Conservation (phyloP, 202 grass and related monocot genomes). For the Zizania palustris region DNA sequence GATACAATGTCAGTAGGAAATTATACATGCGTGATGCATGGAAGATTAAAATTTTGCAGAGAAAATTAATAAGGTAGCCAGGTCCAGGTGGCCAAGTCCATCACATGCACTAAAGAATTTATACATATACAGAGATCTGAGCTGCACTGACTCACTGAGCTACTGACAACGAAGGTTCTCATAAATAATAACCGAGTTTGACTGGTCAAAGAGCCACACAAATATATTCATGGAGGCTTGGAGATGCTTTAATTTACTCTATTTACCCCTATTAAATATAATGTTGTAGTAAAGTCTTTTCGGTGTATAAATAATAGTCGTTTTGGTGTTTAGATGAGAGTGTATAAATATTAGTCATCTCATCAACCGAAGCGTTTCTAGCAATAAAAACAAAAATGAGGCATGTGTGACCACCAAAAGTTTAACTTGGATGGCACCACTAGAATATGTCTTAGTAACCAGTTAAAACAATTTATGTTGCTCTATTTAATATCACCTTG, state of each 20-base stretch:
- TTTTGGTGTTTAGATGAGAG: no score
- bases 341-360: no score
- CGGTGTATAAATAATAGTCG: no score
- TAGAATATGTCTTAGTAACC: no score
- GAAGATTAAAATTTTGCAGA: slow-evolving; percentile 7
- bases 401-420: no score
- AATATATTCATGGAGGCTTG: not conserved
- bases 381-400: no score
- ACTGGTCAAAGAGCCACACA: slow-evolving; percentile 11
- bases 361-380: no score
- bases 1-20: slow-evolving; percentile 29
- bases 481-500: no score
- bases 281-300: no score
- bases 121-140: slow-evolving; percentile 24
- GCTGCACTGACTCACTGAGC: not conserved
- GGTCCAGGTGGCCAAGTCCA: not conserved
- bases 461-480: no score
- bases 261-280: no score
- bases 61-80: slow-evolving; percentile 29
- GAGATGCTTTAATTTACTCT: not conserved
- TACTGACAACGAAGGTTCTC: slow-evolving; percentile 43
- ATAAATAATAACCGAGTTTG: slow-evolving; percentile 30
- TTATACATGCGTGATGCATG: slow-evolving; percentile 40
- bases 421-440: no score
- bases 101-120: slow-evolving; percentile 37